Percentiles rank a stretch among this genome's conserved stretches.
These are phyloP conservation scores for Dothideomycetes sp. DNA, from an alignment of 2,329 filamentous ascomycete genomes.

Conservation along the genomic window DNA sequence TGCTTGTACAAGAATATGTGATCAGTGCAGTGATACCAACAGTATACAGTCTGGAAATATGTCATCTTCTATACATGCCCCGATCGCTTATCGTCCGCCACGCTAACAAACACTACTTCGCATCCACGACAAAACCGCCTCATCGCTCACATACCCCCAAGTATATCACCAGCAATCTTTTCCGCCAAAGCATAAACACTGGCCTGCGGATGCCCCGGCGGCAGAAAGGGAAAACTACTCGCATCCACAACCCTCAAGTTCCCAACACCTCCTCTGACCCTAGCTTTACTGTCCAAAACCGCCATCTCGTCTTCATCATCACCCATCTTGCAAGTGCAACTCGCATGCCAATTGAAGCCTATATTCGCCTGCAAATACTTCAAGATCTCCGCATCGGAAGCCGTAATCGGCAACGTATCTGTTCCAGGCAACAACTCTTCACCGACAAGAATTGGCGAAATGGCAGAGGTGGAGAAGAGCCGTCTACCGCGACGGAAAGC, in stretches of 20 bases:
- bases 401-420: conserved; percentile 7
- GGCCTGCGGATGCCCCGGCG: conserved; percentile 22
- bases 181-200: conserved; percentile 27
- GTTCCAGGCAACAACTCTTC: conserved; percentile 24
- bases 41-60: too few relatives aligned
- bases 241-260: conserved; percentile 23
- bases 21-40: too few relatives aligned
- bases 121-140: too few relatives aligned
- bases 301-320: not conserved
- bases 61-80: too few relatives aligned
- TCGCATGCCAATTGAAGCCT: conserved; percentile 30
- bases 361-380: conserved; percentile 15
- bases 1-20: too few relatives aligned
- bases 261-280: conserved; percentile 19
- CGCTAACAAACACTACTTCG: too few relatives aligned
- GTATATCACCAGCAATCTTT: conserved; percentile 24
- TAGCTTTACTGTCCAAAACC: conserved; percentile 19
- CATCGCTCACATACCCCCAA: not conserved
- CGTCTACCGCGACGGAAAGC: conserved; percentile 17
- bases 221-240: conserved; percentile 20
- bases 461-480: conserved; percentile 20
- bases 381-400: conserved; percentile 23
- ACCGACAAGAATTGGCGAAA: conserved; percentile 20
- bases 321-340: conserved; percentile 28
- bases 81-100: too few relatives aligned